Conservation (phyloP, 805 yeast genomes). For the Nakazawaea ishiwadae region DNA sequence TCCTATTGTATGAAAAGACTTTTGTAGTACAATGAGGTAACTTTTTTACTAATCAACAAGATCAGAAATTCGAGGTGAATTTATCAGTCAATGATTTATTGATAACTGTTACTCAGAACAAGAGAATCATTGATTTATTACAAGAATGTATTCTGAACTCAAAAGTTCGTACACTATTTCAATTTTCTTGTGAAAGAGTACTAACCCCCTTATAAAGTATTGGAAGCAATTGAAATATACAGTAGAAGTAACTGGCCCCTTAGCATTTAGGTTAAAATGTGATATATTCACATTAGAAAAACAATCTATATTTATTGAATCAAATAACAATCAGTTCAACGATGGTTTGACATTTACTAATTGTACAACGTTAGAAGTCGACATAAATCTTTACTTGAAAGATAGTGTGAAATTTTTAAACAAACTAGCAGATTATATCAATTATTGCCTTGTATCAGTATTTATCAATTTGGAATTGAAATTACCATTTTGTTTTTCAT, state of each 20-base stretch:
- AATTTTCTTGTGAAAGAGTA: no score
- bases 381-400: slow-evolving; percentile 1
- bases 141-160: no score
- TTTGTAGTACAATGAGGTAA: no score
- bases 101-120: no score
- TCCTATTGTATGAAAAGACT: no score
- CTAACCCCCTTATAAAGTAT: slow-evolving; percentile 3
- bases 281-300: slow-evolving; percentile 2
- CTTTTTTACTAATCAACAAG: no score
- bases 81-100: no score
- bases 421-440: slow-evolving; percentile 17
- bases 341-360: not conserved
- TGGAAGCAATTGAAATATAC: slow-evolving; percentile 5
- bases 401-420: not conserved
- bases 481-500: slow-evolving; percentile 26
- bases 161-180: not conserved
- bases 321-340: slow-evolving; percentile 3
- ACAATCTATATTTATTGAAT: not conserved
- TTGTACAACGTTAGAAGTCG: not conserved
- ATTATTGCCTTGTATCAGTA: slow-evolving; percentile 21
- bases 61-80: no score
- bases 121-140: no score
- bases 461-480: slow-evolving; percentile 19
- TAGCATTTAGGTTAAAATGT: slow-evolving; percentile 8
- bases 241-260: not conserved